Conservation (phyloP, 2,329 filamentous ascomycete genomes). For the Metarhizium rileyi region DNA sequence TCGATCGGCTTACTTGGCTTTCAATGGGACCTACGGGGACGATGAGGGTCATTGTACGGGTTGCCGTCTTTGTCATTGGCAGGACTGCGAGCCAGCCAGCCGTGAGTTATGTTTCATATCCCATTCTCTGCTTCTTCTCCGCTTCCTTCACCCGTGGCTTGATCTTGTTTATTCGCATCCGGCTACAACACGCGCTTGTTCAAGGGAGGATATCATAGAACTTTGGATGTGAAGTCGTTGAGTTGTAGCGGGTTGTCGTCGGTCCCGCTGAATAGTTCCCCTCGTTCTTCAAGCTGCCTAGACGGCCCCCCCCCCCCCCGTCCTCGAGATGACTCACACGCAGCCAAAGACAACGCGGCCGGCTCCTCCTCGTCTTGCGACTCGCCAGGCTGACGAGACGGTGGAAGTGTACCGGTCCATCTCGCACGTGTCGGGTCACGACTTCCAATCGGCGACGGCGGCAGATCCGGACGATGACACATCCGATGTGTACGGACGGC, state of each 20-base stretch:
- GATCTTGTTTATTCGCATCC: too few species aligned
- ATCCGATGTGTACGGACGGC: slow-evolving; percentile 55
- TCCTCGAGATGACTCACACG: too few species aligned
- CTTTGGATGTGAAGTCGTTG: neutral
- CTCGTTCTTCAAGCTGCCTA: too few species aligned
- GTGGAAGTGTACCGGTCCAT: slow-evolving; percentile 11
- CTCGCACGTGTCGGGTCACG: slow-evolving; percentile 21
- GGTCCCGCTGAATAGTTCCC: neutral
- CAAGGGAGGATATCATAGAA: neutral
- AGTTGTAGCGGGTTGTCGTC: neutral
- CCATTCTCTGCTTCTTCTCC: too few species aligned
- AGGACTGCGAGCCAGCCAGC: too few species aligned
- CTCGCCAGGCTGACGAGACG: neutral
- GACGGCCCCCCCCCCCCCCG: too few species aligned
- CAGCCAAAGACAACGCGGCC: neutral
- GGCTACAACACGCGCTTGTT: too few species aligned
- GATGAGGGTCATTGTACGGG: too few species aligned
- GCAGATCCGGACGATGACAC: slow-evolving; percentile 17
- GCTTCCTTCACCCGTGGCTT: too few species aligned
- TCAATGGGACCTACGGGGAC: neutral
- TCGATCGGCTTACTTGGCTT: neutral
- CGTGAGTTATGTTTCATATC: too few species aligned
- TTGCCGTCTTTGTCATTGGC: neutral
- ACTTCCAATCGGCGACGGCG: slow-evolving; percentile 12
- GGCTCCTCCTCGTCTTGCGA: neutral